phyloP scores from a whole-genome alignment of 305 asterid species.

The Coffea humblotiana region DNA sequence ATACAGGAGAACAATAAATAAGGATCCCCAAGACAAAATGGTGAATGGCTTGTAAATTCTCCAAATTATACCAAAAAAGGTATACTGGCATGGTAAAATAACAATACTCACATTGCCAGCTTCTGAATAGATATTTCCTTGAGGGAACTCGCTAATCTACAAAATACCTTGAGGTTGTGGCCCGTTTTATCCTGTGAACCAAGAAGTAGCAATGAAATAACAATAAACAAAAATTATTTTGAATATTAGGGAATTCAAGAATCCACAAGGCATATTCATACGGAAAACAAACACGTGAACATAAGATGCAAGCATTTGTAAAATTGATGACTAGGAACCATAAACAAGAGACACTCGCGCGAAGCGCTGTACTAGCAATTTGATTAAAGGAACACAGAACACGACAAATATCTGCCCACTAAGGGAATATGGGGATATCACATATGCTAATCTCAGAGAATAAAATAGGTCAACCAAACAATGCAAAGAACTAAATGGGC shows the following conservation, averaged over 20 bases:
- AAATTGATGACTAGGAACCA: background rate
- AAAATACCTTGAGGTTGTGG: slow-evolving; percentile 67
- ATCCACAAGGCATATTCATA: background rate
- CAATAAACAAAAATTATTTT: background rate
- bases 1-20: background rate
- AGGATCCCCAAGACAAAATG: background rate
- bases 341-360: background rate
- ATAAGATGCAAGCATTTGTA: background rate
- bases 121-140: slow-evolving; percentile 71
- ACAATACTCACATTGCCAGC: slow-evolving; percentile 36
- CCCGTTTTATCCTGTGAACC: slow-evolving; percentile 76
- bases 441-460: background rate
- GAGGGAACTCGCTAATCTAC: slow-evolving; percentile 63
- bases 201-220: background rate
- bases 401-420: background rate
- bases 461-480: background rate
- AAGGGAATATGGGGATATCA: background rate
- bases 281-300: background rate
- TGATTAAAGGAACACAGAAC: background rate
- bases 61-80: background rate
- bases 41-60: background rate
- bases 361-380: background rate
- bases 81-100: background rate
- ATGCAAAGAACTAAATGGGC: background rate
- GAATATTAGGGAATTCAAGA: background rate